A percentile compares a stretch with the other conserved stretches of the same genome.
Conservation (phyloP, 176 grass and related monocot genomes). For the Oryza punctata region DNA sequence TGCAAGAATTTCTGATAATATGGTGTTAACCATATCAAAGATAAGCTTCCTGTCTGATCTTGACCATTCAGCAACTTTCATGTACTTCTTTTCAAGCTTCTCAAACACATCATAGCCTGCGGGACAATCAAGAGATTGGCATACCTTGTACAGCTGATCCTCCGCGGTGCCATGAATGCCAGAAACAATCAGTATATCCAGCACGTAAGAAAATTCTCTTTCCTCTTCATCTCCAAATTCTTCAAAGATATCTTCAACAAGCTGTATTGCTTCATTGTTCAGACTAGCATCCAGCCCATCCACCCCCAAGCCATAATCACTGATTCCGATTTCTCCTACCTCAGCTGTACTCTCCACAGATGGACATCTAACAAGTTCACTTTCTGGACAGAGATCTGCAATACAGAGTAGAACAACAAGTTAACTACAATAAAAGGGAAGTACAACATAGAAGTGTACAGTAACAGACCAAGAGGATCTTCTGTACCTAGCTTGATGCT, state of each 20-base stretch:
- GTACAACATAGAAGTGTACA: background rate
- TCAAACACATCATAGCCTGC: constrained; percentile 59
- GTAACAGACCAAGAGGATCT: constrained; percentile 49
- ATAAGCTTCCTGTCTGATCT: constrained; percentile 69
- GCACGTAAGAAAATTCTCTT: constrained; percentile 81
- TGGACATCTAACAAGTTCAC: constrained; percentile 33
- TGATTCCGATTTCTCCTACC: background rate
- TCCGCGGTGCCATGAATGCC: constrained; percentile 60
- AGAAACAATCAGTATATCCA: constrained; percentile 76
- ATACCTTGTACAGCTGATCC: constrained; percentile 55
- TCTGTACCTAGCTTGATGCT: constrained; percentile 22
- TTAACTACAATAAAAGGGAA: constrained; percentile 5
- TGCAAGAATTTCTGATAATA: constrained; percentile 70
- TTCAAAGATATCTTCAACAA: constrained; percentile 53
- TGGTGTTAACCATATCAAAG: constrained; percentile 72
- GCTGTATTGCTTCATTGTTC: constrained; percentile 37
- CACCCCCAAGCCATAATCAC: constrained; percentile 17
- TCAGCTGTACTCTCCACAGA: background rate
- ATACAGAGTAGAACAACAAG: constrained; percentile 12
- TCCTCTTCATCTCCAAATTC: constrained; percentile 83
- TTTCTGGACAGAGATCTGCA: constrained; percentile 48
- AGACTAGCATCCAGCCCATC: background rate
- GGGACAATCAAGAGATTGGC: constrained; percentile 56
- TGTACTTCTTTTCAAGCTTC: constrained; percentile 83
- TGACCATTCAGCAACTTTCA: constrained; percentile 55